These are phyloP conservation scores for Ricinus communis DNA, from an alignment of 345 rosid genomes.

Conservation along the genomic window DNA sequence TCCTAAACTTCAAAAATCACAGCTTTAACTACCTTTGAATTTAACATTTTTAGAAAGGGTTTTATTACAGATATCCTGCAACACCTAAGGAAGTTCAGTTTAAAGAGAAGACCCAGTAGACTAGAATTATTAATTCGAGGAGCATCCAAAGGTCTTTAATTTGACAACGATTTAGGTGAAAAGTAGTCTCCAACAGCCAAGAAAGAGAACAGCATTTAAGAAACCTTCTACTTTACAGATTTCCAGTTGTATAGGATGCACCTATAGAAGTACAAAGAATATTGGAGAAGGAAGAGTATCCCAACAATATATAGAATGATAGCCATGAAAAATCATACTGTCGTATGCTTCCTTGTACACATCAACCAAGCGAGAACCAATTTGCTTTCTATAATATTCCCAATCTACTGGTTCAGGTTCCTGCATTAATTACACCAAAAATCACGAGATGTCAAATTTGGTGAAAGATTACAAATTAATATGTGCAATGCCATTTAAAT, in stretches of 20 bases:
- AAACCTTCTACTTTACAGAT: too few relatives aligned
- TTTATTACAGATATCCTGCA: too few relatives aligned
- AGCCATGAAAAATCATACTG: slow-evolving; percentile 43
- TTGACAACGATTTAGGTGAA: not conserved
- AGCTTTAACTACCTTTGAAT: not conserved
- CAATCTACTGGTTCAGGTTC: slow-evolving; percentile 96
- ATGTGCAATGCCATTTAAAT: not conserved
- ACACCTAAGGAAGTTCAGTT: not conserved
- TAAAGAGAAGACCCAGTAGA: not conserved
- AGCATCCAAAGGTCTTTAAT: not conserved
- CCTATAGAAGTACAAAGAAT: not conserved
- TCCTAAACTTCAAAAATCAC: not conserved
- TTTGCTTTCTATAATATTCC: slow-evolving; percentile 86
- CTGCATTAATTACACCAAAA: slow-evolving; percentile 35
- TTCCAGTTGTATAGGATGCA: not conserved
- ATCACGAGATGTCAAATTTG: not conserved
- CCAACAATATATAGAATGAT: not conserved
- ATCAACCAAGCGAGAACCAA: slow-evolving; percentile 91
- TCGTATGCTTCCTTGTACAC: slow-evolving; percentile 94
- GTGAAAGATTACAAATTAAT: not conserved
- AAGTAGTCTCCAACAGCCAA: not conserved
- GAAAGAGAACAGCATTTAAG: not conserved
- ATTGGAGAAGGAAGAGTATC: not conserved
- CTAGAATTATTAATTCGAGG: too few relatives aligned
- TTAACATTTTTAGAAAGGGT: not conserved